Conservation (phyloP, 805 yeast genomes). For the Komagataella ulmi region DNA sequence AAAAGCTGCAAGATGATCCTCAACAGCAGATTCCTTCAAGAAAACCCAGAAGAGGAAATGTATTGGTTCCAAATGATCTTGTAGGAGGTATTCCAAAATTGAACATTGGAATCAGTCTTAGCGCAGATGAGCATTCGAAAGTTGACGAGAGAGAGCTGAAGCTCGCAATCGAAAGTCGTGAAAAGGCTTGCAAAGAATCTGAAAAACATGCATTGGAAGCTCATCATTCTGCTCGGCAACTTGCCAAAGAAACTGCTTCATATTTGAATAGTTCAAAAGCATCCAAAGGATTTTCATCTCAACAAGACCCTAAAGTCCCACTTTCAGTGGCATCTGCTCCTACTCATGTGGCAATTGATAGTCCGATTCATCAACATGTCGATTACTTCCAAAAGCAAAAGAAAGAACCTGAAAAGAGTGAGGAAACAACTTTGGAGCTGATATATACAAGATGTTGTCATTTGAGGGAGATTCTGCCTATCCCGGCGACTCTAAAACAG, state of each 20-base stretch:
- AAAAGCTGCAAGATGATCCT: conserved; percentile 35
- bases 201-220: conserved; percentile 69
- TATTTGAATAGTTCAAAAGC: conserved; percentile 22
- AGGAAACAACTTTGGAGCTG: conserved; percentile 24
- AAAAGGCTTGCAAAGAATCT: conserved; percentile 41
- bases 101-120: conserved; percentile 53
- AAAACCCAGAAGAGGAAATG: conserved; percentile 39
- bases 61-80: conserved; percentile 53
- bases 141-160: conserved; percentile 34
- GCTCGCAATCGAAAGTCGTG: conserved; percentile 47
- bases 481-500: conserved; percentile 39
- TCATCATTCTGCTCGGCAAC: conserved; percentile 53
- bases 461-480: conserved; percentile 32
- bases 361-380: conserved; percentile 42
- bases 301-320: conserved; percentile 6
- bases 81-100: conserved; percentile 48
- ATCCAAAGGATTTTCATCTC: conserved; percentile 7
- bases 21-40: conserved; percentile 52
- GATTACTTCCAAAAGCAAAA: conserved; percentile 13
- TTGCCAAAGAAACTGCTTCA: conserved; percentile 49
- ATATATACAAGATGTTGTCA: conserved; percentile 38
- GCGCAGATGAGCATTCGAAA: conserved; percentile 17
- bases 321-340: conserved; percentile 5
- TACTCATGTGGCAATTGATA: conserved; percentile 42
- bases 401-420: conserved; percentile 17